Base-by-base conservation (phyloP, 2,329 filamentous ascomycete species). In the Xylariomycetidae sp. region DNA sequence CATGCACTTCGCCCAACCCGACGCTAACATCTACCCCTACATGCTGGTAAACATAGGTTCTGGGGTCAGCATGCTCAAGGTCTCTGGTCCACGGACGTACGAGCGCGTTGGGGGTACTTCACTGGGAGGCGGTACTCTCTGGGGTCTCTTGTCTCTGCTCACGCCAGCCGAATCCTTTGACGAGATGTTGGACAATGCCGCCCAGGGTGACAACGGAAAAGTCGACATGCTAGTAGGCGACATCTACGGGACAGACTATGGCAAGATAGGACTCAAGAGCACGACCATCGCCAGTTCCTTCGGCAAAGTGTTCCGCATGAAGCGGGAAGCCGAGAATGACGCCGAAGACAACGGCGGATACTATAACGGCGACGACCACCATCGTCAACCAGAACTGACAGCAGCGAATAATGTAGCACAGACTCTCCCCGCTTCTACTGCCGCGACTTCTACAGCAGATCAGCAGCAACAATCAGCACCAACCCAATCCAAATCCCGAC, bases 151-250 rank as follows among this genome's bases (percentile, higher is more conserved):
- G 23, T 92, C 87, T 10, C 74, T 98, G 32, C 71, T 98, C 25
- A 98, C 92, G 0, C 88, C 89, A n/a, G 88, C 90, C 15, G 77
- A 85, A 35, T 89, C 82, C n/a, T 98, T 98, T 56, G 92, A 97
- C 59, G 89, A 95, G 50, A 98, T 98, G 92, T 72, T 98, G 22
- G 82, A 83, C 34, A 83, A 94, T 67, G 89, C 92, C 1, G 92
- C 92, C 44, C 73, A 79, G 20, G 92, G 92, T 16, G 92, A 98
- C 64, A 98, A 98, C 53, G 74, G 83, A 23, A 83, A 85, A 17
- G 92, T 98, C 8, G 92, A 98, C 57, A 89, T 98, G 82, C 72
- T 98, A 13, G 92, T 98, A 0, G 92, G 92, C 14, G 92, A 98
- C 59, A 98, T 98, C 32, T 98, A 98, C 61, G 92, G 92, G 37